Evolutionary conservation across 2,329 filamentous ascomycete genomes (phyloP), one percentile per base, ranked within the genome.

Genomic region (Penicillium janthinellum): DNA sequence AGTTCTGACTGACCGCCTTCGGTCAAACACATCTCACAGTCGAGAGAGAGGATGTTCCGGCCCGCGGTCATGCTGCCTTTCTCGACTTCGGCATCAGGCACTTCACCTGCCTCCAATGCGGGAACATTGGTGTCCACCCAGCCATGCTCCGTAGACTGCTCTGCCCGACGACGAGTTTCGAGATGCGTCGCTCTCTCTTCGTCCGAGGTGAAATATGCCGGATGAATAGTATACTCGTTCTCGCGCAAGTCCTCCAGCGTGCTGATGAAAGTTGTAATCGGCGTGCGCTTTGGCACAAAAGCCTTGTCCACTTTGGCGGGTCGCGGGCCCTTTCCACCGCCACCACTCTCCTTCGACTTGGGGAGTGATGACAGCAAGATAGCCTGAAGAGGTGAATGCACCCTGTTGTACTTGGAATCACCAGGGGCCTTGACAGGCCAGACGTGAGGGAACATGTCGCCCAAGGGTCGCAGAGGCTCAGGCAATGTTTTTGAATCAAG

Each of bases 11-110:
- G 86, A 50, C 87, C 87, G 61, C 89, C 87, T 60, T 88, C 90
- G 2, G 92, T 96, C 78, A 92, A 88, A 74, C 93, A 96, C 95
- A 99, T 99, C 77, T 99, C 95, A 77, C 95, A 99, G 74, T 99
- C 95, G 56, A 99, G 82, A 1, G 92, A 89, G 51, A 96, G 80
- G 11, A 97, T 80, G 39, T 89, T 84, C 63, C 92, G 86, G 38
- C 93, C 95, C 34, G 87, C 91, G 0, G 92, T 96, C 59, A 96
- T 80, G 74, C 92, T 94, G 57, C 92, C 94, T 67, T 88, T 80
- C 75, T 96, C 83, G 59, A 96, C 87, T 56, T 92, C 86, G 5
- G 77, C 75, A 53, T 92, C 89, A 2, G 89, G 86, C 6, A 89
- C 83, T 51, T 84, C 76, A 3, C 88, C 91, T 35, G 91, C 89